Base-by-base conservation (phyloP, 352 stramenopile species). In the Aphanomyces astaci region DNA sequence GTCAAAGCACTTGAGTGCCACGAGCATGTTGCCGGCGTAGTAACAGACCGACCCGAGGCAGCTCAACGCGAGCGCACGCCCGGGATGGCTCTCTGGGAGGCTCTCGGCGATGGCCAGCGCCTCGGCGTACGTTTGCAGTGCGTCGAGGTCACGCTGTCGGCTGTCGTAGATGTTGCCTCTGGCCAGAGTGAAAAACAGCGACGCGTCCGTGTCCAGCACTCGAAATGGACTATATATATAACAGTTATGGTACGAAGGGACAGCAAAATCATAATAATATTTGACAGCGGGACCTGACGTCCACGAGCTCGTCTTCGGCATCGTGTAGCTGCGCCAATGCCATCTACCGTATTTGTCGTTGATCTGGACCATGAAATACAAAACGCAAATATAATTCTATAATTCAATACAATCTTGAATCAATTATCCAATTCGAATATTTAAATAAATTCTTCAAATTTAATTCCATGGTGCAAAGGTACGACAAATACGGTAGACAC, bases 91-190 rank as follows among this genome's bases (percentile, higher is more conserved):
- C 0, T 57, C 28, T 7, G 77, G 73, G 15, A 92, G 72, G 19
- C 40, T 36, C 17, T 68, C 62, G 0, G 49, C 62, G 24, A 68
- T 28, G 9, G n/a, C 43, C 17, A 68, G 43, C 9, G 62, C 62
- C n/a, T 68, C 62, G 3, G 49, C 56, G 7, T 78, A 66, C 13
- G 75, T 60, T 27, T 78, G 77, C 7, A 92, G 70, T 13, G 81
- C 83, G 36, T 88, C 79, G 2, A 74, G 48, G 66, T 92, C 79
- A 19, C 71, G 75, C 2, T 67, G 73, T 7, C 80, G 79, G 43
- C 80, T 89, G 39, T 89, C 83, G 28, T 79, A 68, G 15, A 92
- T 64, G 45, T 75, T 86, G 11, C 80, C 81, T n/a, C 66, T 64
- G 62, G 78, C 73, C 7, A 88, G 66, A 28, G 63, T 72, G 40